Conservation (phyloP, 2,329 filamentous ascomycete species). For the Immersiporthe knoxdaviesiana region DNA sequence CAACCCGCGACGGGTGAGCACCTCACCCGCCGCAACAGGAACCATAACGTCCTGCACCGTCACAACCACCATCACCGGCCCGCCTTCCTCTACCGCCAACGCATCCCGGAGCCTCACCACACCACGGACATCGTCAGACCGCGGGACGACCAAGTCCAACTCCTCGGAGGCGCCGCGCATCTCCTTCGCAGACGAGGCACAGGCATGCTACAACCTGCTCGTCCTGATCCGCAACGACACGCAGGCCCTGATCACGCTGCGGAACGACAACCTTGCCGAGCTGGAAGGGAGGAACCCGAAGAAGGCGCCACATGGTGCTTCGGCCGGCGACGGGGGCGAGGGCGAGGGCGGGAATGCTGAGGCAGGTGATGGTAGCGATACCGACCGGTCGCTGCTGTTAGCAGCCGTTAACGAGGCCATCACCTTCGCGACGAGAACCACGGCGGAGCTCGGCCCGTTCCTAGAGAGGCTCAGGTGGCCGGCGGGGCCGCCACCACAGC, state of each 20-base stretch:
- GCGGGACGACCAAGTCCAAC: constrained; percentile 18
- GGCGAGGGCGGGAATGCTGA: neutral
- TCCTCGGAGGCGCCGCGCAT: constrained; percentile 5
- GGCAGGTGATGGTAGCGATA: neutral
- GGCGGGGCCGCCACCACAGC: neutral
- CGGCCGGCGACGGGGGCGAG: neutral
- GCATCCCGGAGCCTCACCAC: neutral
- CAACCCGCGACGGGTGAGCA: neutral
- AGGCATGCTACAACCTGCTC: constrained; percentile 28
- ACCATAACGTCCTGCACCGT: constrained; percentile 1
- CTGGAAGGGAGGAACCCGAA: constrained; percentile 8
- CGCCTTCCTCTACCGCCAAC: neutral
- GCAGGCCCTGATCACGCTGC: constrained; percentile 27
- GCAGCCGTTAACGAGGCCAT: constrained; percentile 26
- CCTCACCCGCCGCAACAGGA: neutral
- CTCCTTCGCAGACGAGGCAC: constrained; percentile 25
- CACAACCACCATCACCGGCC: neutral
- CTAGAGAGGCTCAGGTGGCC: constrained; percentile 27
- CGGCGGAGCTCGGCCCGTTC: constrained; percentile 27
- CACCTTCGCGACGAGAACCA: constrained; percentile 25
- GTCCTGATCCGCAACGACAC: constrained; percentile 27
- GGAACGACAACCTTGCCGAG: constrained; percentile 23
- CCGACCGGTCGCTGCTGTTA: constrained; percentile 16
- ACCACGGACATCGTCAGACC: constrained; percentile 18
- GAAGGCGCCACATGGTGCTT: neutral